Evolutionary conservation across 2,329 filamentous ascomycete species (phyloP).

Genomic region (Colletotrichum acutatum): DNA sequence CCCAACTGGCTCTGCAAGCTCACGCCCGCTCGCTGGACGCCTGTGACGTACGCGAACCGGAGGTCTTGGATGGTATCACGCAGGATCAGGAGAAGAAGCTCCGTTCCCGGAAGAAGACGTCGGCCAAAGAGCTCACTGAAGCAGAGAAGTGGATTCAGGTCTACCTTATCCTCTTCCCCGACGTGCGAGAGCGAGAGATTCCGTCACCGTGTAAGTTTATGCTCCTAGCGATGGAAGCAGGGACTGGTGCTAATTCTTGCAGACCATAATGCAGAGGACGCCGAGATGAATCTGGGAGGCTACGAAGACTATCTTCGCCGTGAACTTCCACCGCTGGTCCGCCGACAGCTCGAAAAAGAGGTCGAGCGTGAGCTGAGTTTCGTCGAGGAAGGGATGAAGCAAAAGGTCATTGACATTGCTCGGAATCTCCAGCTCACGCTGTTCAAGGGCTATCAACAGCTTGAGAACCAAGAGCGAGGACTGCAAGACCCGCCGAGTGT

Average conservation of each 20-base stretch:
- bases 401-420: slow-evolving; percentile 40
- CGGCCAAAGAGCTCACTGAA: slow-evolving; percentile 45
- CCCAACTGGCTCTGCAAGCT: slow-evolving; percentile 43
- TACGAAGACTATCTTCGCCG: slow-evolving; percentile 42
- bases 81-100: slow-evolving; percentile 47
- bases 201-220: slow-evolving; percentile 30
- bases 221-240: neutral
- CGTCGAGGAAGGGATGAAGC: slow-evolving; percentile 40
- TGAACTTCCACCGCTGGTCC: slow-evolving; percentile 46
- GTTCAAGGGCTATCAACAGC: slow-evolving; percentile 37
- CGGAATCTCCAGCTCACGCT: slow-evolving; percentile 38
- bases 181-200: slow-evolving; percentile 37
- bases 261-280: slow-evolving; percentile 47
- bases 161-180: slow-evolving; percentile 50
- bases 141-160: slow-evolving; percentile 51
- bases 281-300: slow-evolving; percentile 40
- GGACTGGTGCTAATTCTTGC: neutral
- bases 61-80: slow-evolving; percentile 50
- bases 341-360: slow-evolving; percentile 43
- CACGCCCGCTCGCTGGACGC: slow-evolving; percentile 43
- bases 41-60: slow-evolving; percentile 39
- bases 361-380: slow-evolving; percentile 40
- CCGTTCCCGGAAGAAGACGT: slow-evolving; percentile 45
- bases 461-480: slow-evolving; percentile 17
- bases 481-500: neutral